Evolutionary conservation across 1,139 yeast species (phyloP), one percentile per base, ranked within the genome.

Genomic region (Magnusiomyces ingens): DNA sequence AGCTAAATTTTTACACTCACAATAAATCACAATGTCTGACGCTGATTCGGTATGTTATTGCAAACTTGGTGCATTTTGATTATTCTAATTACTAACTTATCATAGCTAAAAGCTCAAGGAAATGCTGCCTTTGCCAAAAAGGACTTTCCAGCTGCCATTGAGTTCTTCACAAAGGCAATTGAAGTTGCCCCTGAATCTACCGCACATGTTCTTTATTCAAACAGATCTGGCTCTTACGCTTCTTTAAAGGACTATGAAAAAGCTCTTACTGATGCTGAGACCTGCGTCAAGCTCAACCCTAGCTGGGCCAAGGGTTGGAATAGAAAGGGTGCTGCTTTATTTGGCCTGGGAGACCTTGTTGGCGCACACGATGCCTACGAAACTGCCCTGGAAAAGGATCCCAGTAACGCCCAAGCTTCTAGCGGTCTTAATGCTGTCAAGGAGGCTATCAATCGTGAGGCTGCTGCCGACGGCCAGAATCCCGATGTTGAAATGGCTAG

Each of bases 281-380:
- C 85, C 65, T 85, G 96, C 71, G 82, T 86, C 52, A 78, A 79
- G 64, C 81, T 89, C 71, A 89, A 87, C 60, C 82, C 88, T 21
- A 60, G 81, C 2, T 93, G 98, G 97, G 90, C 96, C 19, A 93
- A 93, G 71, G 99, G 98, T 49, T 87, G 85, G 75, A 85, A 84
- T 65, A 85, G 99, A 72, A 85, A 87, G 50, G 99, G 90, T 54
- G 93, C 97, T 60, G 99, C 99, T 37, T 82, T 85, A 54, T 85
- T 77, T 64, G 99, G 99, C 15, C 75, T 86, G 59, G 91, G 91
- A 19, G 80, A 87, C 58, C 77, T 82, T 56, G 89, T 69, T 29
- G 66, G 67, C 40, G 77, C 77, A 22, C 80, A 81, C 62, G 72
- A 72, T 49, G 77, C 86, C 40, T 94, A 90, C 70, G 77, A 83